These are phyloP conservation scores for Crithidia fasciculata DNA, from an alignment of 208 protist genomes.

Conservation along the genomic window DNA sequence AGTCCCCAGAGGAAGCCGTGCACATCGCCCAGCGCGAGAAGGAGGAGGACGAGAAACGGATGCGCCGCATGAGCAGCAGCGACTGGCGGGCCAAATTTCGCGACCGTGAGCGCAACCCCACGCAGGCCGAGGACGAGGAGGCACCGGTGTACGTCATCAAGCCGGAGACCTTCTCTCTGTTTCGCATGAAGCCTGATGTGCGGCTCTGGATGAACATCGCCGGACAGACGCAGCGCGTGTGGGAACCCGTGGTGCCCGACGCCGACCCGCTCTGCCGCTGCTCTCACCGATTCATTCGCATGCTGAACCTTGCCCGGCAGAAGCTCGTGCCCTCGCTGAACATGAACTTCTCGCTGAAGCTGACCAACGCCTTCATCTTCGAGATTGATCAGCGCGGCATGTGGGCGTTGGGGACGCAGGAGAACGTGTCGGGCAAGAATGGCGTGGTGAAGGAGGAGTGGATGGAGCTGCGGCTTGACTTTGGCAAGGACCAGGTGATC, in stretches of 20 bases:
- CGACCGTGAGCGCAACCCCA: conserved; percentile 87
- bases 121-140: conserved; percentile 76
- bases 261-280: conserved; percentile 77
- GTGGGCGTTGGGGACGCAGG: conserved; percentile 90
- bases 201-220: conserved; percentile 75
- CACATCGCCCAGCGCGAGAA: conserved; percentile 67
- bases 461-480: conserved; percentile 84
- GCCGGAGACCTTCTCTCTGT: conserved; percentile 77
- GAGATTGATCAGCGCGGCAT: conserved; percentile 77
- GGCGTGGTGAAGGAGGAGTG: conserved; percentile 73
- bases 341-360: conserved; percentile 89
- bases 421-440: conserved; percentile 65
- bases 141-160: conserved; percentile 87
- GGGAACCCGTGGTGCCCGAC: conserved; percentile 73
- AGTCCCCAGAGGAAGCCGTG: conserved; percentile 74
- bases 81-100: conserved; percentile 87
- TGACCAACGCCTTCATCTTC: conserved; percentile 89
- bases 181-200: conserved; percentile 77
- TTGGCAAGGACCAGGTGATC: conserved; percentile 83
- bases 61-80: conserved; percentile 90
- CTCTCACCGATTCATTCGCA: conserved; percentile 75
- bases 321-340: conserved; percentile 90
- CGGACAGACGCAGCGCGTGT: conserved; percentile 80
- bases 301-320: conserved; percentile 84
- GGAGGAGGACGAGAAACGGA: conserved; percentile 88